Percentiles rank a stretch among this genome's conserved stretches.
Conservation (phyloP, 2,329 filamentous ascomycete genomes). For the Ceratocystiopsis minuta region DNA sequence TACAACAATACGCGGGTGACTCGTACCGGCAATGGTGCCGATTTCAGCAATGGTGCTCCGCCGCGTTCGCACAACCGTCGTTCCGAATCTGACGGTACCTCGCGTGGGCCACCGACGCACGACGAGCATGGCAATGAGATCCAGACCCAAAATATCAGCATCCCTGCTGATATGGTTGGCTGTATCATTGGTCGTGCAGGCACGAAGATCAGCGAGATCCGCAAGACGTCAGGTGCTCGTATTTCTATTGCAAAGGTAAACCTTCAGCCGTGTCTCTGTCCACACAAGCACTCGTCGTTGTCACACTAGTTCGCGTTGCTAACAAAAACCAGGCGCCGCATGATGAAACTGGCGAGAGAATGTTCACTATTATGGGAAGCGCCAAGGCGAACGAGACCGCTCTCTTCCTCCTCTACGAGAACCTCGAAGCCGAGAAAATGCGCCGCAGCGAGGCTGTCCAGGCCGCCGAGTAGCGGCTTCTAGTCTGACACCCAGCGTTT, state of each 20-base stretch:
- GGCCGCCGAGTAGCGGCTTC: conserved; percentile 26
- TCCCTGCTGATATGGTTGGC: conserved; percentile 97
- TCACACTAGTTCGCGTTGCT: conserved; percentile 1
- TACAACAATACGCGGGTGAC: conserved; percentile 55
- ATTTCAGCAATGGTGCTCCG: conserved; percentile 69
- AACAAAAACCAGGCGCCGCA: conserved; percentile 51
- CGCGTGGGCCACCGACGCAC: conserved; percentile 68
- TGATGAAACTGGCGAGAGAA: conserved; percentile 92
- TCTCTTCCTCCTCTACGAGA: conserved; percentile 92
- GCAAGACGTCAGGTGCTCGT: conserved; percentile 85
- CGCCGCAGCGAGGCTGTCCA: conserved; percentile 63
- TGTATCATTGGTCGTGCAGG: conserved; percentile 95
- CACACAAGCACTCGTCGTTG: background rate
- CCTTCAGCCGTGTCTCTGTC: background rate
- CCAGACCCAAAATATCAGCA: conserved; percentile 98
- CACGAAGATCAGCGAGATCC: conserved; percentile 96
- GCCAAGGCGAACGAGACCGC: conserved; percentile 89
- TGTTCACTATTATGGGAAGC: conserved; percentile 99
- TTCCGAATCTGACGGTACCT: conserved; percentile 64
- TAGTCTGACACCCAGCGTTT: too few relatives aligned
- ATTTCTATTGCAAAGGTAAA: conserved; percentile 87
- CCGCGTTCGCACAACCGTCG: conserved; percentile 56
- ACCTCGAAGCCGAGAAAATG: conserved; percentile 98
- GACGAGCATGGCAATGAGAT: conserved; percentile 96
- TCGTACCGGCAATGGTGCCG: conserved; percentile 92